Conservation (phyloP, 2,329 filamentous ascomycete species). For the Neodidymelliopsis sp. region DNA sequence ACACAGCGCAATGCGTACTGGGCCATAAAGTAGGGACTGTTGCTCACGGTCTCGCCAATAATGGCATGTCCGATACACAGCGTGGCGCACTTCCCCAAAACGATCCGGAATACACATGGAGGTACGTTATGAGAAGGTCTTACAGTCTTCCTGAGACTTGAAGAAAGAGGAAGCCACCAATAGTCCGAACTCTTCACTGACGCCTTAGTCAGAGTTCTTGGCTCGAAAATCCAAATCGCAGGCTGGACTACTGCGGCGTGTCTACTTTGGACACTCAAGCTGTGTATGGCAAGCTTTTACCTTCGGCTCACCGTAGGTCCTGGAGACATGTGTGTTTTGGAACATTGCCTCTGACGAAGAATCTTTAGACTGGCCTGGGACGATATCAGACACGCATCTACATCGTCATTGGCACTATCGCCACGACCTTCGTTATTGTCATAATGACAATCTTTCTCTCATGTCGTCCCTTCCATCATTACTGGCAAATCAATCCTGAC, state of each 20-base stretch:
- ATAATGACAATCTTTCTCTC: slow-evolving; percentile 60
- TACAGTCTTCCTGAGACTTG: neutral
- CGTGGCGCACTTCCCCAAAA: slow-evolving; percentile 39
- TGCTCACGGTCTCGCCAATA: slow-evolving; percentile 60
- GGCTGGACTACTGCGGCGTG: slow-evolving; percentile 63
- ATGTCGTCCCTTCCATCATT: slow-evolving; percentile 61
- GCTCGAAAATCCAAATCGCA: slow-evolving; percentile 61
- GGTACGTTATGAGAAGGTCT: slow-evolving; percentile 8
- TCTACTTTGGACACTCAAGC: slow-evolving; percentile 63
- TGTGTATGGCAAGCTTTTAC: slow-evolving; percentile 65
- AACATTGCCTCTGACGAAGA: neutral
- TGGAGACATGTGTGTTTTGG: neutral
- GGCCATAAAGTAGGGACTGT: slow-evolving; percentile 60
- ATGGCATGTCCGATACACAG: slow-evolving; percentile 60
- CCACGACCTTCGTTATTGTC: slow-evolving; percentile 58
- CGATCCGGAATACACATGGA: slow-evolving; percentile 19
- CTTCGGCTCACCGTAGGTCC: slow-evolving; percentile 52
- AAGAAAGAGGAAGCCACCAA: neutral
- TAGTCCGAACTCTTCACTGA: slow-evolving; percentile 16
- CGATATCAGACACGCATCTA: slow-evolving; percentile 42
- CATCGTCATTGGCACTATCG: slow-evolving; percentile 60
- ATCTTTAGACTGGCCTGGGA: slow-evolving; percentile 16
- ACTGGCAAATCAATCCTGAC: slow-evolving; percentile 67
- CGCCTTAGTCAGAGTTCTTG: slow-evolving; percentile 56
- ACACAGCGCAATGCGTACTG: slow-evolving; percentile 59